Percentiles rank a stretch among this genome's conserved stretches.
Conservation (phyloP, 768 basidiomycete genomes). For the Leucosporidium scottii region DNA sequence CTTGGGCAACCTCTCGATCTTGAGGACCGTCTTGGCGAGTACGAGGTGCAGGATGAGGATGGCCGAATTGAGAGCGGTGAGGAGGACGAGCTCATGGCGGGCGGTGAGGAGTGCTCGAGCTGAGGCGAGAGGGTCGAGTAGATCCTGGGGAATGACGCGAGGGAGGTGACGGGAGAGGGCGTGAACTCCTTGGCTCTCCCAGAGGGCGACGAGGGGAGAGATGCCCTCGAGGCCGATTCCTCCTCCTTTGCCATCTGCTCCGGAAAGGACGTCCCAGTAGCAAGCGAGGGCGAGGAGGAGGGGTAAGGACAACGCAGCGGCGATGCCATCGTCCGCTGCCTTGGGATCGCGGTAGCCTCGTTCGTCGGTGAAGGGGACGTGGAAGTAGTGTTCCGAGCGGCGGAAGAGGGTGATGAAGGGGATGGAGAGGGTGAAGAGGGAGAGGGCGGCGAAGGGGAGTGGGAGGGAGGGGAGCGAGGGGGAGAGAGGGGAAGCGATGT, state of each 20-base stretch:
- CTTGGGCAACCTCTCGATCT: conserved; percentile 33
- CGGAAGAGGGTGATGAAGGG: conserved; percentile 32
- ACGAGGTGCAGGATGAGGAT: conserved; percentile 33
- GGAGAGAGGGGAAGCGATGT: conserved; percentile 11
- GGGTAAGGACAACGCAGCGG: conserved; percentile 30
- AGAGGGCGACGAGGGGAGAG: conserved; percentile 29
- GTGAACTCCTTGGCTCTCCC: conserved; percentile 29
- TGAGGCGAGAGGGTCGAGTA: conserved; percentile 10
- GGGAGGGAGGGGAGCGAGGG: conserved; percentile 20
- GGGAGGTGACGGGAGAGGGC: not conserved
- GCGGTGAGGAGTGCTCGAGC: conserved; percentile 28
- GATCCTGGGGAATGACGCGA: not conserved
- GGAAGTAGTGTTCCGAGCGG: conserved; percentile 19
- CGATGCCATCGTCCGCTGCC: conserved; percentile 36
- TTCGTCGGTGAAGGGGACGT: conserved; percentile 38
- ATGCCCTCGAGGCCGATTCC: conserved; percentile 24
- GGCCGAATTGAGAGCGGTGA: conserved; percentile 32
- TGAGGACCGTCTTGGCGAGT: conserved; percentile 30
- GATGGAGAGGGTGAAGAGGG: conserved; percentile 15
- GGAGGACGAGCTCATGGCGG: conserved; percentile 34
- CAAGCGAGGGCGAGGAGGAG: conserved; percentile 31
- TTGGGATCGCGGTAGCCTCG: conserved; percentile 33
- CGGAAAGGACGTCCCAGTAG: conserved; percentile 31
- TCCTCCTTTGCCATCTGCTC: not conserved
- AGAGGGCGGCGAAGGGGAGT: conserved; percentile 19